Base-by-base conservation (phyloP, 805 yeast species). In the Jamesozyma lodderae region DNA sequence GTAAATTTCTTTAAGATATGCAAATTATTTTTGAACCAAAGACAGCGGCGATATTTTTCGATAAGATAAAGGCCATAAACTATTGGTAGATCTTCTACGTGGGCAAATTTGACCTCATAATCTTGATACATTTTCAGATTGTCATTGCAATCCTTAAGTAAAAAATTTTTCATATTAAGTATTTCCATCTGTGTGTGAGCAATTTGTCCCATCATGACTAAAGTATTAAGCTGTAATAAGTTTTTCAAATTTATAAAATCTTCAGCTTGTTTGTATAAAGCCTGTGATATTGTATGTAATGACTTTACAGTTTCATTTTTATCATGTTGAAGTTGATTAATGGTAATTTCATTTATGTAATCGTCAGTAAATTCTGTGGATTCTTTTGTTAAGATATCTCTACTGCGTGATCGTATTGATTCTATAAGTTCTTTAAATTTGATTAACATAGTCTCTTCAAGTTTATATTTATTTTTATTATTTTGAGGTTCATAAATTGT, bases 51-150 rank as follows among this genome's bases (percentile, higher is more conserved):
- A 36, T 79, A 61, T 32, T 63, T 67, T 45, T 82, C 88, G 33
- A 81, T 68, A 3, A 80, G 44, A 56, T 75, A 70, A n/a, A 80
- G 63, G 1, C 92, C 92, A 53, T 81, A 80, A 1, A 81, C 58
- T 10, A 81, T 53, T 0, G 94, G 94, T 20, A 83, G 52, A 53
- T 83, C 92, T 11, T 74, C 66, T 1, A 80, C 74, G 24, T 57
- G 57, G 3, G 70, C 58, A 20, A 54, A 49, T 14, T 45, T 41
- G 9, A 51, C 33, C 38, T 55, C 55, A 9, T 37, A 41, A 8
- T 42, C 38, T 39, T 58, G 58, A 22, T 53, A 51, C 7, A 23
- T 23, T 11, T 53, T 46, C 16, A 69, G 43, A 31, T 54, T 54
- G 13, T 47, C 52, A 8, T 59, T 47, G 28, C 67, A 49, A 5